phyloP scores from a whole-genome alignment of 2,329 filamentous ascomycete species.

The Ceratocystis variospora region DNA sequence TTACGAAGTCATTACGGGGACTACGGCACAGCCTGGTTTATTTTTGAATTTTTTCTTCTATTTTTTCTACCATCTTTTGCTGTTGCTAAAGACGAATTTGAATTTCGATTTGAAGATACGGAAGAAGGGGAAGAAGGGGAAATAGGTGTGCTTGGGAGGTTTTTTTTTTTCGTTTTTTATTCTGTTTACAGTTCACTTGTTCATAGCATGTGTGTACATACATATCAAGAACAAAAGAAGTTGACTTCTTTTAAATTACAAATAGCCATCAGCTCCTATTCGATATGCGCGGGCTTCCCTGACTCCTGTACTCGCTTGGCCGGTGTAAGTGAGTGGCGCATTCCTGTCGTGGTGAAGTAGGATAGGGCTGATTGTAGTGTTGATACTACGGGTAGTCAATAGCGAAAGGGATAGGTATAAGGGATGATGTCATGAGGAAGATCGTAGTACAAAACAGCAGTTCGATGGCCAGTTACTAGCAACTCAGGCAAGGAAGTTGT shows the following conservation, averaged over 20 bases:
- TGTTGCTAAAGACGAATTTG: not conserved
- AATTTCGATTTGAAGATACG: no score
- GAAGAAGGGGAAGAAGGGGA: no score
- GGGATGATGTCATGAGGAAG: not conserved
- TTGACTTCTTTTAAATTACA: not conserved
- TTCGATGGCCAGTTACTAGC: no score
- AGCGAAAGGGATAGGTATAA: not conserved
- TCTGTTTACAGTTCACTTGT: not conserved
- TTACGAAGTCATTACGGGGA: conserved; percentile 6
- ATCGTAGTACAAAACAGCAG: not conserved
- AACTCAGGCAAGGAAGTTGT: no score
- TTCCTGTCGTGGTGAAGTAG: not conserved
- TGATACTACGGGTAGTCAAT: not conserved
- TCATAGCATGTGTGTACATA: conserved; percentile 7
- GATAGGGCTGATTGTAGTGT: not conserved
- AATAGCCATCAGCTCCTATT: not conserved
- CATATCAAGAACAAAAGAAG: not conserved
- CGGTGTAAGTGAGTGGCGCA: not conserved
- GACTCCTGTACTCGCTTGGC: not conserved
- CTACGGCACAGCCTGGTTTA: conserved; percentile 2
- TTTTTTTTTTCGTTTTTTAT: not conserved
- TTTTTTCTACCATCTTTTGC: not conserved
- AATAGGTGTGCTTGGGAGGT: not conserved
- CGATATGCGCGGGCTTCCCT: not conserved
- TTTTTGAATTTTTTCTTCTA: not conserved